Conservation (phyloP, 2,329 filamentous ascomycete species). For the Fusarium praegraminearum region DNA sequence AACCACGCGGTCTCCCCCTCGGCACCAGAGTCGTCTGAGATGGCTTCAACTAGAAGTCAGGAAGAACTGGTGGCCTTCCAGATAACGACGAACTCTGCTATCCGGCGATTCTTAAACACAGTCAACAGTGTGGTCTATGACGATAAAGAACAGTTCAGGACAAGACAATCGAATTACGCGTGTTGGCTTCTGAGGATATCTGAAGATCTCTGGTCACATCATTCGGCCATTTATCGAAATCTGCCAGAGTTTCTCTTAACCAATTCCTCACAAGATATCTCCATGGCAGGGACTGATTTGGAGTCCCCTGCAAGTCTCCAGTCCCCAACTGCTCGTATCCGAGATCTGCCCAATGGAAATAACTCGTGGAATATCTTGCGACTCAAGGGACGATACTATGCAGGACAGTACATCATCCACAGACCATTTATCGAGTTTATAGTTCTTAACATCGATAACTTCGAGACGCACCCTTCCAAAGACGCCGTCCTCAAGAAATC, state of each 20-base stretch:
- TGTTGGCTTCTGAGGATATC: slow-evolving; percentile 47
- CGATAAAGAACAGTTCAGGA: slow-evolving; percentile 43
- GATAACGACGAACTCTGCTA: slow-evolving; percentile 50
- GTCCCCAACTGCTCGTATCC: neutral
- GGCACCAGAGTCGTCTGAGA: neutral
- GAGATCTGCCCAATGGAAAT: slow-evolving; percentile 28
- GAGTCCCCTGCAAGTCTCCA: slow-evolving; percentile 1
- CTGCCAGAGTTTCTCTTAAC: slow-evolving; percentile 44
- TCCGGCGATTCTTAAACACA: slow-evolving; percentile 48
- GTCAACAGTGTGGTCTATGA: slow-evolving; percentile 50
- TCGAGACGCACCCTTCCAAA: slow-evolving; percentile 43
- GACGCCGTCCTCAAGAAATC: slow-evolving; percentile 42
- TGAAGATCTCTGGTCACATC: slow-evolving; percentile 45
- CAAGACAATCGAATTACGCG: slow-evolving; percentile 38
- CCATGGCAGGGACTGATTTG: neutral
- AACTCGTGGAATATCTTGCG: slow-evolving; percentile 50
- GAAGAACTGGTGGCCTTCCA: slow-evolving; percentile 50
- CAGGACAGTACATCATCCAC: slow-evolving; percentile 50
- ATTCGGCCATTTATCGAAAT: slow-evolving; percentile 47
- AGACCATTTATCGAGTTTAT: slow-evolving; percentile 49
- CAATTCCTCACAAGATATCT: neutral
- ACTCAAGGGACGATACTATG: slow-evolving; percentile 48
- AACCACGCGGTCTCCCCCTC: neutral
- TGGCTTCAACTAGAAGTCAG: neutral
- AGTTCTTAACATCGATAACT: slow-evolving; percentile 43